Base-by-base conservation (phyloP, 2,329 filamentous ascomycete species). In the Coniochaeta ligniaria region DNA sequence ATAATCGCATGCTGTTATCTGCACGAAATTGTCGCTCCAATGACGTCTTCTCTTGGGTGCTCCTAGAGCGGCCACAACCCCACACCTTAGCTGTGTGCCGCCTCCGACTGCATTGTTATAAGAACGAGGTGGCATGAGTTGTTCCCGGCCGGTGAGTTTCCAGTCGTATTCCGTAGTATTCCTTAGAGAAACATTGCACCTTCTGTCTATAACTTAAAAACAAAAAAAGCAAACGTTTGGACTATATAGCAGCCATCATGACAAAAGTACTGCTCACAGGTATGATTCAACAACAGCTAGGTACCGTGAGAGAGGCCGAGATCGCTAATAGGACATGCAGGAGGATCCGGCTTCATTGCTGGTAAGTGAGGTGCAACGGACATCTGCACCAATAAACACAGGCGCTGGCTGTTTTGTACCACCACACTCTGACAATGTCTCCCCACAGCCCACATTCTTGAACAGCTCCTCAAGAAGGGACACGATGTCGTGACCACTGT, bases 401-500 rank as follows among this genome's bases (percentile, higher is more conserved):
- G n/a, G n/a, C n/a, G n/a, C n/a, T n/a, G n/a, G n/a, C n/a, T n/a
- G n/a, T n/a, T n/a, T n/a, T n/a, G n/a, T n/a, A n/a, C n/a, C n/a
- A n/a, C n/a, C 35, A 36, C 35, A 8, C 35, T 7, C 12, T 36
- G 35, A 36, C 35, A 36, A 38, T 9, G 17, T 3, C 17, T 41
- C 17, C 5, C 4, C 16, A 17, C 38, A 82, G 81, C 81, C 58
- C 83, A 85, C 68, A 77, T 82, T 62, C 76, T 85, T 47, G 77
- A 84, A 58, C 76, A 80, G 63, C 80, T 85, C 28, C 75, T 85
- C 57, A 69, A 76, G 64, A 71, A 75, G 63, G 78, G 78, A 60
- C 76, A 84, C 70, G 72, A 74, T 24, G 81, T 85, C 54, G 74
- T 84, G 62, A 84, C 82, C 41, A 85, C 83, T 0, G 82, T 85